Evolutionary conservation across 371 early-diverging fungal species (phyloP), one percentile per base, ranked within the genome.

Genomic region (Mortierella sp.): DNA sequence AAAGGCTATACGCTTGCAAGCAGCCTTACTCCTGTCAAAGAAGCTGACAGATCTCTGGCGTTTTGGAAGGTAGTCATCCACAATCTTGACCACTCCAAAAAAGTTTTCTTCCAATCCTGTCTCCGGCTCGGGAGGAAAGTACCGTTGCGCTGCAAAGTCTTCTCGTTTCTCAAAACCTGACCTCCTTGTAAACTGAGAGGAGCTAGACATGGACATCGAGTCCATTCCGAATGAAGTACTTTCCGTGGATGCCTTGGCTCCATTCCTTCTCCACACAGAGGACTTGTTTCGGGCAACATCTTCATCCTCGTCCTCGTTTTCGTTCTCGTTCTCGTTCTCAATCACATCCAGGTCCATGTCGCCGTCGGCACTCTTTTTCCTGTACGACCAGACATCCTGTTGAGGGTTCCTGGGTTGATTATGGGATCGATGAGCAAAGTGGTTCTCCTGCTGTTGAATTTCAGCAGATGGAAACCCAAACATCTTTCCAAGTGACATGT

Each of bases 1-100:
- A 9, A 37, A 3, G 9, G 37, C 9, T 5, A 37, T 3, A 9
- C 9, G 9, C 37, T 37, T 37, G 37, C 37, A 37, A 37, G 9
- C 9, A 9, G 37, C 9, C 37, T 37, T 37, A 37, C 37, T 37
- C 37, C 37, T 3, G 37, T 37, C 37, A 37, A 37, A 5, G 37
- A 37, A 37, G 37, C 37, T 37, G 9, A 37, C 37, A 37, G 37
- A 9, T 37, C 37, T 37, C 37, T 37, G 58, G 28, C 48, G 60
- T 12, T 48, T 61, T 2, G 73, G 79, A 23, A 73, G 21, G 19
- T 79, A 72, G 28, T 79, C 79, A 44, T 79, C 80, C 15, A 70
- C 80, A 64, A 79, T 79, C 67, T 79, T 79, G 64, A 79, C 80
- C 52, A 70, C 70, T 7, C 80, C 80, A 19, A 69, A 70, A 64